Conservation (phyloP, 2,329 filamentous ascomycete species). For the Sclerotiophoma versabilis region DNA sequence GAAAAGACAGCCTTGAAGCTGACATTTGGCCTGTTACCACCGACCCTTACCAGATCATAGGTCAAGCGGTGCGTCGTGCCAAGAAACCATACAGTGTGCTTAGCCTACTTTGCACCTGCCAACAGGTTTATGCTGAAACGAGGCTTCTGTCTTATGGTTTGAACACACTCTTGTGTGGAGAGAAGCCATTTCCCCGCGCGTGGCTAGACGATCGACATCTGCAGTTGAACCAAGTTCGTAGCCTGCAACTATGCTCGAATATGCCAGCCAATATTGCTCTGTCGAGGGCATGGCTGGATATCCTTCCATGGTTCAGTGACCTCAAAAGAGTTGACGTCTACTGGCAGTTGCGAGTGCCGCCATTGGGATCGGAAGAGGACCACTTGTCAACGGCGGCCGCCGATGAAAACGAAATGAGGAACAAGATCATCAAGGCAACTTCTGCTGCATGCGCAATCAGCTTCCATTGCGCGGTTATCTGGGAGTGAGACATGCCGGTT, state of each 20-base stretch:
- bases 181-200: background rate
- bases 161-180: background rate
- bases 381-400: constrained; percentile 2
- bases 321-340: constrained; percentile 1
- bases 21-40: constrained; percentile 1
- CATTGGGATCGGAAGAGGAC: constrained; percentile 5
- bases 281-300: constrained; percentile 4
- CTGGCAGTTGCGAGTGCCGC: constrained; percentile 5
- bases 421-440: background rate
- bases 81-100: background rate
- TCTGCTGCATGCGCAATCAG: background rate
- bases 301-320: background rate
- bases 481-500: background rate
- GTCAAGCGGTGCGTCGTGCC: background rate
- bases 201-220: background rate
- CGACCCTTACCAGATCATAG: background rate
- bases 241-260: constrained; percentile 1
- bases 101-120: constrained; percentile 5
- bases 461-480: constrained; percentile 3
- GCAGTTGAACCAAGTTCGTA: background rate
- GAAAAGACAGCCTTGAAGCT: background rate
- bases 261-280: constrained; percentile 2
- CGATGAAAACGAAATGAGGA: constrained; percentile 1
- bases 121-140: constrained; percentile 5
- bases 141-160: background rate